These are phyloP conservation scores for Phytomonas sp. DNA, from an alignment of 208 protist species.

Conservation along the genomic window DNA sequence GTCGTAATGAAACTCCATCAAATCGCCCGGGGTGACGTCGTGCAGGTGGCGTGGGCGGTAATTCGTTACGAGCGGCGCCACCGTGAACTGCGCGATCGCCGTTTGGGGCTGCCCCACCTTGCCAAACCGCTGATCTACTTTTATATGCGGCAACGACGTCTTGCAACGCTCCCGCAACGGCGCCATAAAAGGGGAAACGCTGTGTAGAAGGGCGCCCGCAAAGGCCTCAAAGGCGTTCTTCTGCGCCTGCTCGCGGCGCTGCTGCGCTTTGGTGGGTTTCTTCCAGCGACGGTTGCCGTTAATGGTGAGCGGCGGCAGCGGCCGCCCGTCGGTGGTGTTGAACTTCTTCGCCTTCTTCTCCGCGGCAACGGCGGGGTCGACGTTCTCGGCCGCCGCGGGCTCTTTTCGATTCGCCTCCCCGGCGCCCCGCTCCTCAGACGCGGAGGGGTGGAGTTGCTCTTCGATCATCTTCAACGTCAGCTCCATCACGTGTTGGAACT, in stretches of 20 bases:
- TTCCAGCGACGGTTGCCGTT: slow-evolving; percentile 78
- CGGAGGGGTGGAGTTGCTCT: slow-evolving; percentile 34
- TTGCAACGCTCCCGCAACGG: slow-evolving; percentile 64
- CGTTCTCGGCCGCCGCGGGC: neutral
- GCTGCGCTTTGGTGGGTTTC: slow-evolving; percentile 74
- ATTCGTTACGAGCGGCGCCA: slow-evolving; percentile 78
- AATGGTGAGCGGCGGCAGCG: slow-evolving; percentile 35
- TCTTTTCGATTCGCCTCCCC: slow-evolving; percentile 2
- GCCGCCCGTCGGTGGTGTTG: slow-evolving; percentile 11
- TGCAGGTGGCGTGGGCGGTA: slow-evolving; percentile 86
- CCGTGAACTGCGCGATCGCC: slow-evolving; percentile 78
- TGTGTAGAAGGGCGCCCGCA: slow-evolving; percentile 76
- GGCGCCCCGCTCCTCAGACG: slow-evolving; percentile 19
- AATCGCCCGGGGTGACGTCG: slow-evolving; percentile 74
- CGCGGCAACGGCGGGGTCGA: neutral
- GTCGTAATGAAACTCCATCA: slow-evolving; percentile 87
- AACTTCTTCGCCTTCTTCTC: slow-evolving; percentile 23
- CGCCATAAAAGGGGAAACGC: slow-evolving; percentile 79
- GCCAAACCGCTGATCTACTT: slow-evolving; percentile 84
- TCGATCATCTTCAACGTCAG: slow-evolving; percentile 62
- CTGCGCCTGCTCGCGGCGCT: slow-evolving; percentile 74
- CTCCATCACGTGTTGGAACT: slow-evolving; percentile 67
- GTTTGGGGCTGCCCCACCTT: slow-evolving; percentile 79
- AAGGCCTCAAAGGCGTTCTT: slow-evolving; percentile 85
- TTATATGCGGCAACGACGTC: slow-evolving; percentile 80